These are phyloP conservation scores for Kitagawia praeruptora DNA, from an alignment of 129 eudicot genomes.

Conservation along the genomic window DNA sequence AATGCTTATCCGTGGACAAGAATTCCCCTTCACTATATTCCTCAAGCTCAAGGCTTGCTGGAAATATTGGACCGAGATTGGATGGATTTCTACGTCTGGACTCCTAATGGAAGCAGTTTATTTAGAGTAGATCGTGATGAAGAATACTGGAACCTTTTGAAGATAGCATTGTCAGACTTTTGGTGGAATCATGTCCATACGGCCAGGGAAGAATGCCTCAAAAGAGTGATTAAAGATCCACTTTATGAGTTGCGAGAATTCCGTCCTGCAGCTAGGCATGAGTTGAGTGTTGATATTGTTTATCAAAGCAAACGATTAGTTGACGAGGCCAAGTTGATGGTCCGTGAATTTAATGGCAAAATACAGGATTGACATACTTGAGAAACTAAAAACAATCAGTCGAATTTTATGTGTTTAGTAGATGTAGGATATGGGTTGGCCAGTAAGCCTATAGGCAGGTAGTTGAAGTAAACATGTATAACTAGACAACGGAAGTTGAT, in stretches of 20 bases:
- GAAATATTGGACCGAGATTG: conserved; percentile 75
- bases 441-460: background rate
- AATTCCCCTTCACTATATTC: conserved; percentile 50
- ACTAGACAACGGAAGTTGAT: background rate
- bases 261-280: conserved; percentile 66
- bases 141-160: conserved; percentile 63
- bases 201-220: conserved; percentile 50
- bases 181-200: conserved; percentile 79
- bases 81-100: conserved; percentile 95
- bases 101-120: conserved; percentile 72
- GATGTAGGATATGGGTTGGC: background rate
- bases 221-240: conserved; percentile 46
- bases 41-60: conserved; percentile 92
- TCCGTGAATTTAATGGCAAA: conserved; percentile 58
- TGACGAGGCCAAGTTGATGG: conserved; percentile 45
- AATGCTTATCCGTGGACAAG: conserved; percentile 48
- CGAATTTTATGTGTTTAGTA: background rate
- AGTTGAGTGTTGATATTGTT: conserved; percentile 38
- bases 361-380: conserved; percentile 23
- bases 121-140: conserved; percentile 58
- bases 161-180: conserved; percentile 67
- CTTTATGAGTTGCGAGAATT: conserved; percentile 37
- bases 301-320: conserved; percentile 53
- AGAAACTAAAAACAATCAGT: background rate
- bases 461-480: background rate